Percentiles rank a stretch among this genome's conserved stretches.
Conservation (phyloP, 495 filamentous ascomycete species). For the Podospora anserina region DNA sequence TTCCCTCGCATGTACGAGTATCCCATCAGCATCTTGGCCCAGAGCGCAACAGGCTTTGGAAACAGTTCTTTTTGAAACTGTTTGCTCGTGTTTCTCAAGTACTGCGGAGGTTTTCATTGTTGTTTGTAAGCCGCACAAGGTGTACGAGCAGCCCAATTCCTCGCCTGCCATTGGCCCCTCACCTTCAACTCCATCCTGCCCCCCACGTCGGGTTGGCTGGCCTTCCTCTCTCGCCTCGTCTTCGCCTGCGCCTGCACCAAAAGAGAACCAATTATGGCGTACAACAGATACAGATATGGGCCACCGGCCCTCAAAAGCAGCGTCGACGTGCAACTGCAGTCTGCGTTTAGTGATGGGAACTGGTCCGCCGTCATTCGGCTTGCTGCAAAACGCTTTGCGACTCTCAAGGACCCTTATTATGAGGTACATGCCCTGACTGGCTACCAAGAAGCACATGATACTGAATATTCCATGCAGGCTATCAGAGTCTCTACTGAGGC, state of each 20-base stretch:
- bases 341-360: slow-evolving; percentile 42
- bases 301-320: slow-evolving; percentile 36
- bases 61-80: background rate
- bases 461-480: slow-evolving; percentile 32
- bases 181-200: background rate
- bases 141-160: background rate
- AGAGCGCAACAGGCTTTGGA: background rate
- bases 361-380: slow-evolving; percentile 42
- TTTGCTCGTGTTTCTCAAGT: background rate
- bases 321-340: slow-evolving; percentile 39
- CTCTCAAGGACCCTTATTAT: slow-evolving; percentile 47
- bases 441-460: slow-evolving; percentile 1
- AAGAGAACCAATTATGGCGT: background rate
- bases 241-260: background rate
- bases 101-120: background rate
- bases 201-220: background rate
- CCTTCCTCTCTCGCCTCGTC: background rate
- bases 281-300: slow-evolving; percentile 23
- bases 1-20: background rate
- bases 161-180: background rate
- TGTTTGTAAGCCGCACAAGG: background rate
- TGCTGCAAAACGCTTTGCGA: slow-evolving; percentile 40
- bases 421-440: slow-evolving; percentile 31
- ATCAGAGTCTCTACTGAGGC: slow-evolving; percentile 45
- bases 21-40: too few relatives aligned